Conservation (phyloP, 1,284 basidiomycete species). For the Schizophyllum commune region DNA sequence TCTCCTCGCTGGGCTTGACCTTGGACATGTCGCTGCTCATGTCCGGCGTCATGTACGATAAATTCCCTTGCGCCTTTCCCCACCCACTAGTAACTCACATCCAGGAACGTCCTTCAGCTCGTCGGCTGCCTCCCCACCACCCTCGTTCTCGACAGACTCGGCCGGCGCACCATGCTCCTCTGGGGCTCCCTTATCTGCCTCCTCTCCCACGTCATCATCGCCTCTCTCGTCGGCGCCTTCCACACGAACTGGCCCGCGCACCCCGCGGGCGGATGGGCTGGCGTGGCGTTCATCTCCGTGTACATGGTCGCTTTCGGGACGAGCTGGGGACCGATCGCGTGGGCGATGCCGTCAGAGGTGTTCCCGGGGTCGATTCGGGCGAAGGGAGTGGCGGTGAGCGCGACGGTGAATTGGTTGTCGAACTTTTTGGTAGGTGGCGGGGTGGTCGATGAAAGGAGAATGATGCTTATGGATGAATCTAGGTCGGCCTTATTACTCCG, state of each 20-base stretch:
- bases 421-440: slow-evolving; percentile 29
- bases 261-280: slow-evolving; percentile 16
- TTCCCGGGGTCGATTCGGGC: slow-evolving; percentile 63
- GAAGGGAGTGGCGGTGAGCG: slow-evolving; percentile 60
- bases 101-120: slow-evolving; percentile 31
- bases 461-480: not conserved
- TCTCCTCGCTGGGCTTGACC: not conserved
- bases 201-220: slow-evolving; percentile 32
- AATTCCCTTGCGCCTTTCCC: no score
- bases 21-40: not conserved
- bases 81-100: not conserved
- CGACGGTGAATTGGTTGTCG: slow-evolving; percentile 50
- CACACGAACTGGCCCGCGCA: slow-evolving; percentile 26
- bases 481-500: not conserved
- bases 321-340: slow-evolving; percentile 59
- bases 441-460: not conserved
- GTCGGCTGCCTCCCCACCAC: slow-evolving; percentile 50
- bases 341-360: slow-evolving; percentile 52
- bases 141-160: slow-evolving; percentile 47
- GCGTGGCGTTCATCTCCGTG: slow-evolving; percentile 29
- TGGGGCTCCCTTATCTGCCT: slow-evolving; percentile 37
- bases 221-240: slow-evolving; percentile 33
- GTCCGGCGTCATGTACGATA: not conserved
- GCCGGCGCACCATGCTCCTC: slow-evolving; percentile 43
- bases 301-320: slow-evolving; percentile 40